These are phyloP conservation scores for Zygosaccharomyces kombuchaensis DNA, from an alignment of 805 yeast genomes.

Conservation along the genomic window DNA sequence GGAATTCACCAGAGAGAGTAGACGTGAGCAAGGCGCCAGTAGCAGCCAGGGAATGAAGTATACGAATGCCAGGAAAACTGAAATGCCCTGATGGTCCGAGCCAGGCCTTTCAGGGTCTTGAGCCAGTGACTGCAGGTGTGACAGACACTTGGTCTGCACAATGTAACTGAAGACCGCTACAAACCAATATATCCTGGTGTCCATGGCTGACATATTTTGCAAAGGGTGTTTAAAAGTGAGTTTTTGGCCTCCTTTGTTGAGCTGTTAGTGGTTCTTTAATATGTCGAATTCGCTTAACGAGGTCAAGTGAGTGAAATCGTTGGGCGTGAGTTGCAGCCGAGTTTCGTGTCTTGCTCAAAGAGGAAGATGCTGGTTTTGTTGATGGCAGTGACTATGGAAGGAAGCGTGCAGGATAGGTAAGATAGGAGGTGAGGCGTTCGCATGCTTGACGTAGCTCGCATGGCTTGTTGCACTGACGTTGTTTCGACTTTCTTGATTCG, in stretches of 20 bases:
- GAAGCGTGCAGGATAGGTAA: not conserved
- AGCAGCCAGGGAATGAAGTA: constrained; percentile 28
- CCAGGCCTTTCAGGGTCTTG: constrained; percentile 9
- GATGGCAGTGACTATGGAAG: not conserved
- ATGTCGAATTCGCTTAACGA: not conserved
- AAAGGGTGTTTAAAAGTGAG: not conserved
- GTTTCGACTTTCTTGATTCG: too few species aligned
- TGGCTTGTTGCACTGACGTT: too few species aligned
- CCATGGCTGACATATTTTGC: constrained; percentile 4
- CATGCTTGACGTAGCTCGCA: too few species aligned
- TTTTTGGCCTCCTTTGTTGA: not conserved
- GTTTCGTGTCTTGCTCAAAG: constrained; percentile 6
- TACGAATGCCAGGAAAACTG: constrained; percentile 23
- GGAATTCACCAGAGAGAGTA: not conserved
- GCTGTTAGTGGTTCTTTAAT: not conserved
- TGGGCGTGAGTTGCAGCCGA: constrained; percentile 2
- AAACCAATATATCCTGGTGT: constrained; percentile 24
- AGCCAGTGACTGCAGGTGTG: constrained; percentile 18
- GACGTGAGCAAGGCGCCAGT: constrained; percentile 21
- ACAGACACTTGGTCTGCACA: constrained; percentile 28
- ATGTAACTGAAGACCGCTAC: constrained; percentile 27
- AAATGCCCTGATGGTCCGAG: constrained; percentile 14
- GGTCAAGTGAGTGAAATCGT: not conserved
- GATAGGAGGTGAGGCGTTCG: too few species aligned
- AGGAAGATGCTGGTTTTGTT: constrained; percentile 1